These are phyloP conservation scores for Xerocomus cyaneibrunnescens DNA, from an alignment of 1,284 basidiomycete genomes.

Conservation along the genomic window DNA sequence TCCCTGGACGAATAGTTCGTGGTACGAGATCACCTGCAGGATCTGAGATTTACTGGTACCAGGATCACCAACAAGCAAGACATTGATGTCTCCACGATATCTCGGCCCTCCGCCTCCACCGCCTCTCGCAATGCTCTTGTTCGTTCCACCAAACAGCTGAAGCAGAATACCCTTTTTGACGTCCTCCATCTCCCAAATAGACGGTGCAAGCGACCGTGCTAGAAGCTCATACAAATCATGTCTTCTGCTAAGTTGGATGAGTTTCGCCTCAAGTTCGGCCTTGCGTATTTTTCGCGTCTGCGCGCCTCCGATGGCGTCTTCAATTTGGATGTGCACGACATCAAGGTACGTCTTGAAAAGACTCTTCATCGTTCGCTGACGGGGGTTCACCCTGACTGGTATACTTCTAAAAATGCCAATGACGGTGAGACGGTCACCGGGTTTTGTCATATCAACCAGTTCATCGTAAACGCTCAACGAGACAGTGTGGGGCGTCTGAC, in stretches of 20 bases:
- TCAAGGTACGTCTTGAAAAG: slow-evolving; percentile 98
- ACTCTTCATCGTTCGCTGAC: slow-evolving; percentile 89
- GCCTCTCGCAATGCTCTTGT: slow-evolving; percentile 90
- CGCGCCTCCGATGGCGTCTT: slow-evolving; percentile 40
- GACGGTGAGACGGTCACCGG: slow-evolving; percentile 89
- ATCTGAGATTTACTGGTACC: slow-evolving; percentile 98
- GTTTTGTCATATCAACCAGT: slow-evolving; percentile 92
- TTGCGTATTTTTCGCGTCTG: slow-evolving; percentile 50
- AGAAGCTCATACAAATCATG: slow-evolving; percentile 90
- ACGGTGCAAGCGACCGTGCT: slow-evolving; percentile 86
- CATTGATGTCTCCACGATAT: slow-evolving; percentile 97
- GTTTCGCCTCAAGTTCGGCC: slow-evolving; percentile 58
- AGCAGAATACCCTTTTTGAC: slow-evolving; percentile 98
- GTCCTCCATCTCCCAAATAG: slow-evolving; percentile 98
- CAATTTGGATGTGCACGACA: slow-evolving; percentile 82
- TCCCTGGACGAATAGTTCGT: background rate
- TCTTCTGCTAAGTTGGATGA: slow-evolving; percentile 69
- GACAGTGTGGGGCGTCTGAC: slow-evolving; percentile 97
- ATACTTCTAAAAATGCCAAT: slow-evolving; percentile 95
- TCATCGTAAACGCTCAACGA: slow-evolving; percentile 97
- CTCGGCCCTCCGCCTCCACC: slow-evolving; percentile 95
- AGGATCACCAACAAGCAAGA: slow-evolving; percentile 95
- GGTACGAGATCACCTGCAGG: slow-evolving; percentile 59
- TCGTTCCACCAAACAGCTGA: slow-evolving; percentile 96
- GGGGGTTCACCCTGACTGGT: slow-evolving; percentile 91